Evolutionary conservation across 352 stramenopile species (phyloP).

Genomic region (Thraustochytrium aureum): DNA sequence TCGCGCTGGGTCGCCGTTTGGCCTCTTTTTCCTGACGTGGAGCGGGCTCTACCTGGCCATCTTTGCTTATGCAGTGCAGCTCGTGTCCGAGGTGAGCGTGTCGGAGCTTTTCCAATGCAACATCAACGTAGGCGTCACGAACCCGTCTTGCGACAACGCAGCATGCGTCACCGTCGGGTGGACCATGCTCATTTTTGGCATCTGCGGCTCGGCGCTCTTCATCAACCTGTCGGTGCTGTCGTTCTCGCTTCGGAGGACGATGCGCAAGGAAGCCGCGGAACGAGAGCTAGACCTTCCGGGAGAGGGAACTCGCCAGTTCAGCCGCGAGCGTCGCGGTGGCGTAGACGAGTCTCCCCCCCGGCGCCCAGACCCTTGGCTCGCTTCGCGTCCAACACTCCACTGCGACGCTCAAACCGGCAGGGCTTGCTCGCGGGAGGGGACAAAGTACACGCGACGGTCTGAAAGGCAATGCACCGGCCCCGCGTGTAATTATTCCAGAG

Average conservation of each 20-base stretch:
- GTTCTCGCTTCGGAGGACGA: background rate
- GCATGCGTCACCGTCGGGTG: background rate
- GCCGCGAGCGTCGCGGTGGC: no score
- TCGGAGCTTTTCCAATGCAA: background rate
- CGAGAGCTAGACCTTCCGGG: background rate
- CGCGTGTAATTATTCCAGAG: no score
- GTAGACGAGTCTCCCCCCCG: no score
- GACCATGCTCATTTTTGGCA: constrained; percentile 31
- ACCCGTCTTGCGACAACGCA: background rate
- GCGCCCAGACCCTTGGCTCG: no score
- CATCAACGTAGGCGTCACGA: background rate
- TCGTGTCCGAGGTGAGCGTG: background rate
- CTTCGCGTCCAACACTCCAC: no score
- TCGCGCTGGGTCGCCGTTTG: background rate
- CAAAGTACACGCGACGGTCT: no score
- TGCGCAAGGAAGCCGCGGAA: background rate
- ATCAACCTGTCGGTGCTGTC: background rate
- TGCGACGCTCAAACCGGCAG: no score
- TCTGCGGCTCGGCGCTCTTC: constrained; percentile 33
- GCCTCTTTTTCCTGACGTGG: constrained; percentile 41
- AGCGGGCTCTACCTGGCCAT: constrained; percentile 25
- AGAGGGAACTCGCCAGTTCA: no score
- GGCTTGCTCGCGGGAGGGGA: no score
- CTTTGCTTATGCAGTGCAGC: background rate
- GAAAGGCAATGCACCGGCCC: no score